Evolutionary conservation across 2,329 filamentous ascomycete genomes (phyloP).

Genomic region (Acrocalymma vagum): DNA sequence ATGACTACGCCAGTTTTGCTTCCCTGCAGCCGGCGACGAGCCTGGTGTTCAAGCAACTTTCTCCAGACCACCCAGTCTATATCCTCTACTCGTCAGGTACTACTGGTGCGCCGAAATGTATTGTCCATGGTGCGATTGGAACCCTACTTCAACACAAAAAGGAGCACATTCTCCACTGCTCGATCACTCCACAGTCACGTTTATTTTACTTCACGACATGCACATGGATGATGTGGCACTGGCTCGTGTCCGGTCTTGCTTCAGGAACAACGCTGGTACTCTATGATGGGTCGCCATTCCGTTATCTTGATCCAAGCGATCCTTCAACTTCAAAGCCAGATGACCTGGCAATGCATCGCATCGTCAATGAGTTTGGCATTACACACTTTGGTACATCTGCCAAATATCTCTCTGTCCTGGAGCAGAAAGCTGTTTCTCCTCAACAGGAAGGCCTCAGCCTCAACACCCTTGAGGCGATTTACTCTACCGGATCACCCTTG

Average conservation of each 20-base stretch:
- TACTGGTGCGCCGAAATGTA: slow-evolving; percentile 87
- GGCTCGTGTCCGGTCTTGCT: slow-evolving; percentile 87
- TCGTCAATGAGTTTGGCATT: slow-evolving; percentile 82
- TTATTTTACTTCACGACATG: slow-evolving; percentile 95
- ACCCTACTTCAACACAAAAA: slow-evolving; percentile 98
- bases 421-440: slow-evolving; percentile 69
- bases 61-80: slow-evolving; percentile 88
- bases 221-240: slow-evolving; percentile 99
- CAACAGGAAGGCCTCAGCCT: slow-evolving; percentile 59
- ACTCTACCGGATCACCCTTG: slow-evolving; percentile 91
- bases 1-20: slow-evolving; percentile 46
- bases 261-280: slow-evolving; percentile 84
- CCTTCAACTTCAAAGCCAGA: slow-evolving; percentile 67
- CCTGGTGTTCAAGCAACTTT: slow-evolving; percentile 75
- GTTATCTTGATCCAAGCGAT: slow-evolving; percentile 45
- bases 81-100: slow-evolving; percentile 95
- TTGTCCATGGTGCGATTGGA: slow-evolving; percentile 89
- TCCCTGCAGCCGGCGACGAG: slow-evolving; percentile 48
- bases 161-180: slow-evolving; percentile 88
- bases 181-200: slow-evolving; percentile 74
- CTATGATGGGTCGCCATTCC: slow-evolving; percentile 93
- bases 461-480: slow-evolving; percentile 77
- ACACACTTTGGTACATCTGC: slow-evolving; percentile 96
- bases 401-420: slow-evolving; percentile 89
- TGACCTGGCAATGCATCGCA: slow-evolving; percentile 80